phyloP scores from a whole-genome alignment of 1,139 yeast species.

The Insectozyma bohioensis region DNA sequence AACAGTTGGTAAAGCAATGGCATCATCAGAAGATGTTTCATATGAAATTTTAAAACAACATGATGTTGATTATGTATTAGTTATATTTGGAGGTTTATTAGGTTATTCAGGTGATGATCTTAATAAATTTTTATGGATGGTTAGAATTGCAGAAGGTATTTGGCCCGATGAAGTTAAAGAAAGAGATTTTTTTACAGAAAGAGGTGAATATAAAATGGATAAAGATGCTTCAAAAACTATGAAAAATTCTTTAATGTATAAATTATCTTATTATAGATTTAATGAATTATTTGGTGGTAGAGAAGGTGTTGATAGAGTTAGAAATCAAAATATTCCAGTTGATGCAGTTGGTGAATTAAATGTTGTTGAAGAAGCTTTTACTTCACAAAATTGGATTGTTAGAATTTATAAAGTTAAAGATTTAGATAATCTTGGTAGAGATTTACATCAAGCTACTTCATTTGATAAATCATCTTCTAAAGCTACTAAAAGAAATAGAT shows the following conservation, averaged over 20 bases:
- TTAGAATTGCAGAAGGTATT: slow-evolving; percentile 96
- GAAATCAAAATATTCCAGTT: slow-evolving; percentile 73
- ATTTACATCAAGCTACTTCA: slow-evolving; percentile 48
- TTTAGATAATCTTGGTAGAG: slow-evolving; percentile 84
- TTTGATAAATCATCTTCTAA: slow-evolving; percentile 31
- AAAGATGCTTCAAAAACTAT: slow-evolving; percentile 76
- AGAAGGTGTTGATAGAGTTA: slow-evolving; percentile 81
- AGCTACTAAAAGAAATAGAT: slow-evolving; percentile 33
- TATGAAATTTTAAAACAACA: slow-evolving; percentile 86
- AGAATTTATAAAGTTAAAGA: slow-evolving; percentile 93
- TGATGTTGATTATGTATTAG: slow-evolving; percentile 92
- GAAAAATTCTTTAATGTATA: slow-evolving; percentile 90
- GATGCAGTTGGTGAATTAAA: slow-evolving; percentile 60
- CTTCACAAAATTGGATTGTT: slow-evolving; percentile 95
- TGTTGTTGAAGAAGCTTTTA: slow-evolving; percentile 90
- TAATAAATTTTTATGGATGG: slow-evolving; percentile 98
- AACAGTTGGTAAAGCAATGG: slow-evolving; percentile 99
- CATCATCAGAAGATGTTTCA: slow-evolving; percentile 82
- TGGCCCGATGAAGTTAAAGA: slow-evolving; percentile 98
- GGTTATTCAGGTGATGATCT: slow-evolving; percentile 97
- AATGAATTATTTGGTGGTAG: slow-evolving; percentile 69
- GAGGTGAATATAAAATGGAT: slow-evolving; percentile 90
- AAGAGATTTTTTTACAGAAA: slow-evolving; percentile 75
- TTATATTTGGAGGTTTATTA: slow-evolving; percentile 90
- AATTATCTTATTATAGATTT: slow-evolving; percentile 89